These are phyloP conservation scores for Cryptococcus amylolentus DNA, from an alignment of 1,284 basidiomycete species.

Conservation along the genomic window DNA sequence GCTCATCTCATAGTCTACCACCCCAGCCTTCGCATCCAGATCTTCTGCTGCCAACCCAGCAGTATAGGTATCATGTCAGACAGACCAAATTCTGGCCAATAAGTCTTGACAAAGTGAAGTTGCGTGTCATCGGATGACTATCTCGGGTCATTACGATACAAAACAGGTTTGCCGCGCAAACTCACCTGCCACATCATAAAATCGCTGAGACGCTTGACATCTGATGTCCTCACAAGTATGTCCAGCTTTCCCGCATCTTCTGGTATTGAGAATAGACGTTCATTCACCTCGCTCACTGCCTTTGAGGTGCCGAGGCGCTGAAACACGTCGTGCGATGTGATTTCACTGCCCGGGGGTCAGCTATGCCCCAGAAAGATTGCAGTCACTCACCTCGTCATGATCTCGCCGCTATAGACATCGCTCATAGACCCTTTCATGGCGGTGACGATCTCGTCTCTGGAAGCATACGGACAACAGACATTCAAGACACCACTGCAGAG, in stretches of 20 bases:
- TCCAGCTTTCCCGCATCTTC: conserved; percentile 58
- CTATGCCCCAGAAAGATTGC: neutral
- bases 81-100: conserved; percentile 94
- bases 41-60: conserved; percentile 75
- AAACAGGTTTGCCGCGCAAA: neutral
- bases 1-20: conserved; percentile 6
- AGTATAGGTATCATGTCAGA: conserved; percentile 80
- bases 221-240: conserved; percentile 86
- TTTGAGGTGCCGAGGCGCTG: conserved; percentile 19
- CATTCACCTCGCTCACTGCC: conserved; percentile 11
- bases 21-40: conserved; percentile 47
- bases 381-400: conserved; percentile 43
- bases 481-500: conserved; percentile 76
- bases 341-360: conserved; percentile 6
- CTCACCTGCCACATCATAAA: conserved; percentile 92
- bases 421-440: conserved; percentile 64
- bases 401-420: conserved; percentile 52
- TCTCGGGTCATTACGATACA: neutral
- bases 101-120: conserved; percentile 83
- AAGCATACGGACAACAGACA: conserved; percentile 90
- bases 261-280: conserved; percentile 4
- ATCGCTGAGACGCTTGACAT: conserved; percentile 85
- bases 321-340: conserved; percentile 19
- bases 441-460: conserved; percentile 83
- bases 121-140: conserved; percentile 68